These are phyloP conservation scores for Amauroascus niger DNA, from an alignment of 2,329 filamentous ascomycete genomes.

Conservation along the genomic window DNA sequence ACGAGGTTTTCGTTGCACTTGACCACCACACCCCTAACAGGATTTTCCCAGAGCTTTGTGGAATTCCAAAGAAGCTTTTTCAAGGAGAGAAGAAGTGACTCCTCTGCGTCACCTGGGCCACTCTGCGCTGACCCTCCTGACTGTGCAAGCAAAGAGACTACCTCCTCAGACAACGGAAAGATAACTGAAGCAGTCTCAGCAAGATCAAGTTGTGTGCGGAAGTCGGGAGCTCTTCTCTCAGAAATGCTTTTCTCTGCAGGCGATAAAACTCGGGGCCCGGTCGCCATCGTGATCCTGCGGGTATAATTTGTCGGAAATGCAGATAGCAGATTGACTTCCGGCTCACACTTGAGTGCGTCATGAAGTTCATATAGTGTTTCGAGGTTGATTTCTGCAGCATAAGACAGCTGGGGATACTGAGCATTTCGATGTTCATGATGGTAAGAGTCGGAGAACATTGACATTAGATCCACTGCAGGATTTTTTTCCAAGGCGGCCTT, in stretches of 20 bases:
- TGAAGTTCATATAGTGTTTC: slow-evolving; percentile 17
- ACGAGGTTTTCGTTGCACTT: slow-evolving; percentile 19
- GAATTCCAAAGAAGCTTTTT: slow-evolving; percentile 22
- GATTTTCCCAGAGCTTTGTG: slow-evolving; percentile 21
- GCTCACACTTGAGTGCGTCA: slow-evolving; percentile 14
- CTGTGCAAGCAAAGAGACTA: slow-evolving; percentile 14
- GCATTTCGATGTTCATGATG: slow-evolving; percentile 12
- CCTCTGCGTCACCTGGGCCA: neutral
- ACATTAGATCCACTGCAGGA: slow-evolving; percentile 20
- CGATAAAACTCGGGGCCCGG: slow-evolving; percentile 5
- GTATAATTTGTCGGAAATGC: slow-evolving; percentile 19
- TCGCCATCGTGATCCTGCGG: slow-evolving; percentile 19
- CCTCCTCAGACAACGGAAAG: slow-evolving; percentile 21
- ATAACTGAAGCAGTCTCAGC: slow-evolving; percentile 19
- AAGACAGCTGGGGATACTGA: slow-evolving; percentile 12
- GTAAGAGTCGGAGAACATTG: slow-evolving; percentile 19
- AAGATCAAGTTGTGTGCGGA: slow-evolving; percentile 18
- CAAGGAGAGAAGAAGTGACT: slow-evolving; percentile 16
- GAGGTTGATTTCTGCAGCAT: slow-evolving; percentile 17
- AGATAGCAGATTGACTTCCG: slow-evolving; percentile 20
- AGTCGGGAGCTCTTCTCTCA: slow-evolving; percentile 12
- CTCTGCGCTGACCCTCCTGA: neutral
- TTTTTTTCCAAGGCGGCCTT: slow-evolving; percentile 18
- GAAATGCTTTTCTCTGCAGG: neutral
- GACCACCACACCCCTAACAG: slow-evolving; percentile 21